phyloP scores from a whole-genome alignment of 2,329 filamentous ascomycete genomes.

The Neopestalotiopsis sp. region DNA sequence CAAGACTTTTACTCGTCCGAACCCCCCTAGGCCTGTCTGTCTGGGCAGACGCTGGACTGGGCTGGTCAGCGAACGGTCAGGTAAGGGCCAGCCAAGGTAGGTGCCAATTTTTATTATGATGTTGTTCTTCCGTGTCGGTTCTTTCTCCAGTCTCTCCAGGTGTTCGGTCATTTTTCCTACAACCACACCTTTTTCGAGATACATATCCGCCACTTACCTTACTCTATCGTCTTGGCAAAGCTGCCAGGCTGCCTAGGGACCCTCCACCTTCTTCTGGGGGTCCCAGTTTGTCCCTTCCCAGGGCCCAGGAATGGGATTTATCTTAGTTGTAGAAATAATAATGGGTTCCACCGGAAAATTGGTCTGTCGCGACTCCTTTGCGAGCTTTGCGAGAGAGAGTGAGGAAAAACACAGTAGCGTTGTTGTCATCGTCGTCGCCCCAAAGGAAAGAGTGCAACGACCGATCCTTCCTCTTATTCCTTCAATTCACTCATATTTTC shows the following conservation, averaged over 20 bases:
- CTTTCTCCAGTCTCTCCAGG: no score
- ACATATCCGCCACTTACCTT: slow-evolving; percentile 2
- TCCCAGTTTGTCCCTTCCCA: background rate
- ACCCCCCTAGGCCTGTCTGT: background rate
- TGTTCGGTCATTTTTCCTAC: background rate
- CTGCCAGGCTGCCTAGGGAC: background rate
- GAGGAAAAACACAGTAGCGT: background rate
- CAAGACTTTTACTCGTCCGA: background rate
- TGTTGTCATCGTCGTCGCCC: background rate
- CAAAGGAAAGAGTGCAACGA: background rate
- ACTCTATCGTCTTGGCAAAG: slow-evolving; percentile 14
- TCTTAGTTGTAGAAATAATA: background rate
- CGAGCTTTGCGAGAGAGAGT: background rate
- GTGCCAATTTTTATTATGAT: no score
- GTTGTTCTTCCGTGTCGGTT: no score
- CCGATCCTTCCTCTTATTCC: background rate
- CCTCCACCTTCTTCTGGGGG: background rate
- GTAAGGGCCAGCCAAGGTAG: no score
- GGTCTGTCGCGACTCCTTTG: background rate
- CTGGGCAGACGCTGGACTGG: background rate
- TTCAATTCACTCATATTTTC: background rate
- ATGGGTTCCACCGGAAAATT: slow-evolving; percentile 1
- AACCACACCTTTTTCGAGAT: slow-evolving; percentile 5
- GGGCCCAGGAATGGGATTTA: slow-evolving; percentile 1
- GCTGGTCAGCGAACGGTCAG: no score